A percentile compares a stretch with the other conserved stretches of the same genome.
Conservation (phyloP, 2,329 filamentous ascomycete genomes). For the Neonectria punicea region DNA sequence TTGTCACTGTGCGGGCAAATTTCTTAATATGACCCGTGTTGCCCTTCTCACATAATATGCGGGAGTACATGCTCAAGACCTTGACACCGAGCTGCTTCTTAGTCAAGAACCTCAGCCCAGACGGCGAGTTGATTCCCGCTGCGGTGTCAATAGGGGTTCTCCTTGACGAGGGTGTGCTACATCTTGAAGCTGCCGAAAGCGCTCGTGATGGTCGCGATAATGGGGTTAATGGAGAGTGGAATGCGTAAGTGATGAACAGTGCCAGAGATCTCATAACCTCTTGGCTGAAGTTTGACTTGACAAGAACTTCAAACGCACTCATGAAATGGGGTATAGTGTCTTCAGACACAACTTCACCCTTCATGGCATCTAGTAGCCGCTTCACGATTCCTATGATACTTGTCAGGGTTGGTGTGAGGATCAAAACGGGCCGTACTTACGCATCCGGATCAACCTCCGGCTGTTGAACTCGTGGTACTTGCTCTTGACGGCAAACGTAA, state of each 20-base stretch:
- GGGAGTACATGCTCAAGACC: slow-evolving; percentile 80
- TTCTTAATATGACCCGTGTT: slow-evolving; percentile 79
- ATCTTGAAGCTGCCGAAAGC: slow-evolving; percentile 50
- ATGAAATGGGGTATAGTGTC: slow-evolving; percentile 82
- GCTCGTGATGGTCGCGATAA: slow-evolving; percentile 63
- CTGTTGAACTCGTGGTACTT: slow-evolving; percentile 94
- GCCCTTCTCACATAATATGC: slow-evolving; percentile 78
- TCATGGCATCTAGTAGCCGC: slow-evolving; percentile 87
- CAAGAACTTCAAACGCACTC: slow-evolving; percentile 79
- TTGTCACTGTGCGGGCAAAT: slow-evolving; percentile 94
- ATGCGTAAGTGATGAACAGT: slow-evolving; percentile 91
- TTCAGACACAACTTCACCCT: slow-evolving; percentile 79
- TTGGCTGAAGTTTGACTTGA: slow-evolving; percentile 82
- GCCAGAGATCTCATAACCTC: slow-evolving; percentile 89
- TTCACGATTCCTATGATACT: slow-evolving; percentile 81
- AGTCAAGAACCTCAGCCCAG: slow-evolving; percentile 56
- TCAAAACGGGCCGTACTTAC: slow-evolving; percentile 62
- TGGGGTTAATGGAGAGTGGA: slow-evolving; percentile 70
- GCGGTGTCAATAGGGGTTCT: slow-evolving; percentile 51
- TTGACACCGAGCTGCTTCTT: slow-evolving; percentile 78
- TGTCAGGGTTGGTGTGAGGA: slow-evolving; percentile 25
- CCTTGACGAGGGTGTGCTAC: slow-evolving; percentile 54
- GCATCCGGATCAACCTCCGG: slow-evolving; percentile 86
- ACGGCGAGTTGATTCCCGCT: slow-evolving; percentile 43
- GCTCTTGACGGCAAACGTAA: slow-evolving; percentile 87